Base-by-base conservation (phyloP, 305 asterid species). In the Fraxinus sp. region DNA sequence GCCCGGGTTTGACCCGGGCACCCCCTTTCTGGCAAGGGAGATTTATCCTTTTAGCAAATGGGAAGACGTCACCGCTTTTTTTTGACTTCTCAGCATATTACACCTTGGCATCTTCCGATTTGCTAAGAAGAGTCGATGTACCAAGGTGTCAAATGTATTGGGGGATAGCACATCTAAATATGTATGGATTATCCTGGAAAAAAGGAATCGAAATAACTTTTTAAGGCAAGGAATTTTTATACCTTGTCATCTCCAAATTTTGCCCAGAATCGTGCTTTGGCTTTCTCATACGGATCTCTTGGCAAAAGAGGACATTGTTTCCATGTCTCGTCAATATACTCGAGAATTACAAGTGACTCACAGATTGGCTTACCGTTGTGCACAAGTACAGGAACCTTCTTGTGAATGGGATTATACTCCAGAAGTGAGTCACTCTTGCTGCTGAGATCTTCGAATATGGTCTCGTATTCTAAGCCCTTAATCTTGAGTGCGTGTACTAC, bases 341-440 rank as follows among this genome's bases (percentile, higher is more conserved):
- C 98, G 4, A 95, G 96, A 80, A 93, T 92, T 33, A 91, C 88
- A 1, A 92, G 91, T 20, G 98, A 94, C 85, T 95, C 97, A 64
- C 90, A 90, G 32, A 92, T 80, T 10, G 95, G 89, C 16, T 86
- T 88, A 6, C 92, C 95, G 0, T 91, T 89, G 90, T 93, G 98
- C 39, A 94, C 85, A 22, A 94, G 89, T 77, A 90, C 84, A 43
- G 97, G 97, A 20, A 94, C 79, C 83, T 93, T 92, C 84, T 86
- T 88, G 85, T 90, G 49, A 7, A 90, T 59, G 20, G 97, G 96
- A 80, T 93, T 93, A 85, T 87, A 89, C 77, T 89, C 86, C 26
- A 89, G 84, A 32, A 92, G 92, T 7, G 82, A 20, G 80, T 79
- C 80, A 78, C 94, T 91, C 89, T 93, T 92, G 83, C 78, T 84